Base-by-base conservation (phyloP, 306 rosid species). In the Quercus cerris region DNA sequence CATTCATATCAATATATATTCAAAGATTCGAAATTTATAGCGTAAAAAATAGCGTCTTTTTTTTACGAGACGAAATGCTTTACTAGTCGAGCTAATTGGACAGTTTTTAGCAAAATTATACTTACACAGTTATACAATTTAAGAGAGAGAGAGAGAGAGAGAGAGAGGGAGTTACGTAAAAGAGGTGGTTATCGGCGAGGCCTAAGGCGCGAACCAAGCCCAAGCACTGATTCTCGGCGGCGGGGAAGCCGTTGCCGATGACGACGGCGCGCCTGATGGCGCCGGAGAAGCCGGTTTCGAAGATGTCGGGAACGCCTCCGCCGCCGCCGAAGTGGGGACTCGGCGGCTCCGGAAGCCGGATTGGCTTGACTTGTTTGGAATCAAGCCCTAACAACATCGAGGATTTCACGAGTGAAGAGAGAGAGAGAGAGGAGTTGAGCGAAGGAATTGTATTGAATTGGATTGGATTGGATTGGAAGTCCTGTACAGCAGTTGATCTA, bases 121-220 rank as follows among this genome's bases (percentile, higher is more conserved):
- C 44, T 35, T 35, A 1, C 0, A 38, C 44, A 38, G 10, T 38
- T 38, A 38, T 38, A 7, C 46, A 7, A 38, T 38, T 38, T 38
- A 38, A 6, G 44, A 7, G 41, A 35, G 41, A 35, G 41, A 33
- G 38, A 33, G 38, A 33, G 41, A 35, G 8, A 33, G 38, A 33
- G 73, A n/a, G 49, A 3, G 56, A 41, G 38, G 3, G 38, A 18
- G 81, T 87, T 84, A 92, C 98, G 75, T 88, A 87, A 79, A 92
- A 57, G 79, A 87, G 58, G 44, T 91, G 94, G 77, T 89, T 91
- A 67, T 94, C 92, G 17, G 91, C 85, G 58, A 94, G 84, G 31
- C 98, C 98, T 66, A 94, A 94, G 35, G 98, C 97, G 75, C 93
- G 97, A 78, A 87, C 92, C 88, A 94, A 84, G 20, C 98, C 97